Percentiles rank a stretch among this genome's conserved stretches.
Evolutionary conservation across 805 yeast species (phyloP).

Genomic region (Lipomyces mesembrius): DNA sequence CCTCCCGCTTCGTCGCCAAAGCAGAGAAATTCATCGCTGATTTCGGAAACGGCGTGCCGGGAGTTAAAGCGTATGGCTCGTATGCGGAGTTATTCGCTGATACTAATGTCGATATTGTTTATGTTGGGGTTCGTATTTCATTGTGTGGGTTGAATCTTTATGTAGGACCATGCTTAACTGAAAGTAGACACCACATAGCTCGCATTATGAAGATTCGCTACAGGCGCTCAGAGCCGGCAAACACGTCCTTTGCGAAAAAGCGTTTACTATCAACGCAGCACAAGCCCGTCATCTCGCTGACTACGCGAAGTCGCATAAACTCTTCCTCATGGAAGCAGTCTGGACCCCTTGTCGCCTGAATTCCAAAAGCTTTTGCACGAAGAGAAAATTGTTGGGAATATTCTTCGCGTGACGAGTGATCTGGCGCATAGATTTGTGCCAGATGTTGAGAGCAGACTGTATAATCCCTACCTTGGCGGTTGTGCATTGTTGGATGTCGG

Average conservation of each 20-base stretch:
- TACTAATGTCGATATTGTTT: conserved; percentile 53
- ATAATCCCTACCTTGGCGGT: conserved; percentile 56
- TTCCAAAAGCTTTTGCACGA: conserved; percentile 49
- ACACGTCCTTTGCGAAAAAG: conserved; percentile 60
- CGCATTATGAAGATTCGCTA: conserved; percentile 53
- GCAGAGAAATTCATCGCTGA: conserved; percentile 41
- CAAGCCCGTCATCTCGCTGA: conserved; percentile 52
- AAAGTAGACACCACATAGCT: conserved; percentile 52
- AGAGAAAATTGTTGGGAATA: conserved; percentile 52
- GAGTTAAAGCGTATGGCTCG: conserved; percentile 37
- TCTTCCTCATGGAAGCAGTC: conserved; percentile 61
- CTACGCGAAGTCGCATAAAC: conserved; percentile 51
- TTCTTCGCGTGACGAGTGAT: conserved; percentile 48
- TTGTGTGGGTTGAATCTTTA: neutral
- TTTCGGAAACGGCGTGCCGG: conserved; percentile 37
- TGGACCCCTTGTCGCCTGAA: conserved; percentile 51
- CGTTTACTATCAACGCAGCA: conserved; percentile 53
- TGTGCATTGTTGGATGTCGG: conserved; percentile 64
- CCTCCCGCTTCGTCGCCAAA: conserved; percentile 39
- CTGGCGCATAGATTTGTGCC: conserved; percentile 11
- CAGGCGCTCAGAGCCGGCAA: conserved; percentile 51
- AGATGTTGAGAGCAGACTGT: conserved; percentile 48
- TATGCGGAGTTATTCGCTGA: conserved; percentile 53
- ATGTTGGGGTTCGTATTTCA: conserved; percentile 44
- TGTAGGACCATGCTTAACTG: neutral